Evolutionary conservation across 2,329 filamentous ascomycete species (phyloP).

Genomic region (Tolypocladium ophioglossoides): DNA sequence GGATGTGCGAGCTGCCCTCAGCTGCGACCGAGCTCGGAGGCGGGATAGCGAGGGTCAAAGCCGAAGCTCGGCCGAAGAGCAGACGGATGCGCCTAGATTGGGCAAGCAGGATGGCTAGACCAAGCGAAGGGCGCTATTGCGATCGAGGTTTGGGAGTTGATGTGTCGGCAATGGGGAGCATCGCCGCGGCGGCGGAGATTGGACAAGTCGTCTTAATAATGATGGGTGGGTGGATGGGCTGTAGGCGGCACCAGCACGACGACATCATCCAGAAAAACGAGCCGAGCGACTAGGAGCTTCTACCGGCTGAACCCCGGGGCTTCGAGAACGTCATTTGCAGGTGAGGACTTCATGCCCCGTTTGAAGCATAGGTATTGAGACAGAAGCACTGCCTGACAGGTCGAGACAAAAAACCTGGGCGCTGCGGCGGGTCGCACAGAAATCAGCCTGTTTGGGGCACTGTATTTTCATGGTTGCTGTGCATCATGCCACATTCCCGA

Average conservation of each 20-base stretch:
- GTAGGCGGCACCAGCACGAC: slow-evolving; percentile 17
- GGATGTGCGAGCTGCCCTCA: slow-evolving; percentile 2
- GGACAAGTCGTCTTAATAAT: slow-evolving; percentile 16
- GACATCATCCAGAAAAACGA: slow-evolving; percentile 16
- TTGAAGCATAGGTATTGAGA: not conserved
- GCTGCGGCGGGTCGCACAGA: not conserved
- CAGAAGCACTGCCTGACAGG: no score
- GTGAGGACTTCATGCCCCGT: not conserved
- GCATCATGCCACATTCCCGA: no score
- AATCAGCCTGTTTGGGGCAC: no score
- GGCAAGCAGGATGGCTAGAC: not conserved
- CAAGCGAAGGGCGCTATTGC: slow-evolving; percentile 1
- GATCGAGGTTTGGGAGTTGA: slow-evolving; percentile 5
- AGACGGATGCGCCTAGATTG: not conserved
- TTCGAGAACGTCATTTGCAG: not conserved
- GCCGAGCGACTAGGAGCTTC: slow-evolving; percentile 17
- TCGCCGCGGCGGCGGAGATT: slow-evolving; percentile 19
- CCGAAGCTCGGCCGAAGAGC: slow-evolving; percentile 3
- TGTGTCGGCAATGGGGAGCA: slow-evolving; percentile 17
- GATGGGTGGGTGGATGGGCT: slow-evolving; percentile 8
- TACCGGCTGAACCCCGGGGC: slow-evolving; percentile 18
- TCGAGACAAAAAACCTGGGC: not conserved
- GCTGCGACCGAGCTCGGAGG: not conserved
- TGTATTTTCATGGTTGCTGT: no score
- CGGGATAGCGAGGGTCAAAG: not conserved